Evolutionary conservation across 1,139 yeast genomes (phyloP).

Genomic region (Pichia sp.): DNA sequence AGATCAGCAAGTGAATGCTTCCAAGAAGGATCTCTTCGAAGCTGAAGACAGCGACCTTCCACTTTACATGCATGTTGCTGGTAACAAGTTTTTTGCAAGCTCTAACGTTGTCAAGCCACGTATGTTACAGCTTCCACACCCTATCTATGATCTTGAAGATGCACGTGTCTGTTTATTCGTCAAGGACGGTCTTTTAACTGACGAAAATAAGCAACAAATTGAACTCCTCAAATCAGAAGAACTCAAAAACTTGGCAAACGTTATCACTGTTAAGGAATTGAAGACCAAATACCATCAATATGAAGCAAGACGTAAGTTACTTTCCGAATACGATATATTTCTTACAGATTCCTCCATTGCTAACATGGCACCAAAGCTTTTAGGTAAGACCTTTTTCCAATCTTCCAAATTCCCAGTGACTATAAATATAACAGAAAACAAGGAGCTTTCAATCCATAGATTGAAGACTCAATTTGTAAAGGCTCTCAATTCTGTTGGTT

Average conservation of each 20-base stretch:
- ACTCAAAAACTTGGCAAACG: conserved; percentile 40
- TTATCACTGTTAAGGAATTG: conserved; percentile 48
- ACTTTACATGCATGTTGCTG: conserved; percentile 53
- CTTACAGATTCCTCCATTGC: conserved; percentile 78
- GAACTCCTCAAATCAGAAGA: conserved; percentile 39
- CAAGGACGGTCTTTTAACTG: conserved; percentile 58
- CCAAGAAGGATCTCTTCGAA: conserved; percentile 44
- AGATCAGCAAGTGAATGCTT: conserved; percentile 23
- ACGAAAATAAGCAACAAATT: conserved; percentile 52
- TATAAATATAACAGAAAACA: conserved; percentile 36
- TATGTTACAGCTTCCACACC: conserved; percentile 46
- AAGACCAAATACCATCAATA: conserved; percentile 62
- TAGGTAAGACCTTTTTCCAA: conserved; percentile 74
- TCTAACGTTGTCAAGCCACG: conserved; percentile 71
- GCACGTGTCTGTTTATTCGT: conserved; percentile 65
- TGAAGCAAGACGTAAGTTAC: conserved; percentile 64
- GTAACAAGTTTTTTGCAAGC: conserved; percentile 55
- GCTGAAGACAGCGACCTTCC: conserved; percentile 39
- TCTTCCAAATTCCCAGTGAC: conserved; percentile 66
- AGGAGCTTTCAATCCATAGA: conserved; percentile 42
- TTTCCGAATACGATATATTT: conserved; percentile 59
- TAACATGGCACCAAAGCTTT: conserved; percentile 69
- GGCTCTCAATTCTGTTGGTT: conserved; percentile 51
- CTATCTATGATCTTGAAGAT: conserved; percentile 39
- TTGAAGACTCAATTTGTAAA: conserved; percentile 54